phyloP scores from a whole-genome alignment of 73 alveolate species.

The Paramecium octaurelia region DNA sequence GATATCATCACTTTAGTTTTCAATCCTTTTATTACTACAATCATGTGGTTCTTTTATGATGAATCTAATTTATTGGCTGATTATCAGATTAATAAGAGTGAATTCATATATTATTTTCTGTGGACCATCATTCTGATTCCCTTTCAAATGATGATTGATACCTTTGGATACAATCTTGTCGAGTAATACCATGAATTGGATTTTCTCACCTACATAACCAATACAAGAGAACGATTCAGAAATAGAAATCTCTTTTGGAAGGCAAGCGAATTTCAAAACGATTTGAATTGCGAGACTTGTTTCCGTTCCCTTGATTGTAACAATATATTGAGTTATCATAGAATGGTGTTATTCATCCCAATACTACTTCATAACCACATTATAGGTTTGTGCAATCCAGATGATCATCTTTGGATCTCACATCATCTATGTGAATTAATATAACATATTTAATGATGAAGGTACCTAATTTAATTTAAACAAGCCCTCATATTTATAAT shows the following conservation, averaged over 20 bases:
- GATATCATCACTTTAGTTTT: background rate
- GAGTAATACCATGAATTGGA: conserved; percentile 51
- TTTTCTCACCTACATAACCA: conserved; percentile 26
- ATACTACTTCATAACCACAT: background rate
- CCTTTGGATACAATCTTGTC: conserved; percentile 35
- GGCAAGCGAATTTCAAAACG: background rate
- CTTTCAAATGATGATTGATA: conserved; percentile 44
- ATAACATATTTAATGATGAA: background rate
- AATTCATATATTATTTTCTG: conserved; percentile 24
- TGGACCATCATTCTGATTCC: conserved; percentile 43
- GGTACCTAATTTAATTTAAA: background rate
- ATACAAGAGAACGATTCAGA: conserved; percentile 30
- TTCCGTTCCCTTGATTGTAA: background rate
- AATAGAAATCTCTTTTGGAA: conserved; percentile 18
- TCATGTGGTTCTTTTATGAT: conserved; percentile 13
- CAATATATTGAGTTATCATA: background rate
- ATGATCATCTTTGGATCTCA: background rate
- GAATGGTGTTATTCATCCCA: conserved; percentile 50
- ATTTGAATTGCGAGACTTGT: background rate
- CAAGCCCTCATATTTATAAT: background rate
- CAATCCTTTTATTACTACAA: background rate
- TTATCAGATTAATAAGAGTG: background rate
- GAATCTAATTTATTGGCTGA: background rate
- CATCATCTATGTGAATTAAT: background rate
- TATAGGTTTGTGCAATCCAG: background rate